Base-by-base conservation (phyloP, 2,329 filamentous ascomycete species). In the Magnaporthiopsis rhizophila region DNA sequence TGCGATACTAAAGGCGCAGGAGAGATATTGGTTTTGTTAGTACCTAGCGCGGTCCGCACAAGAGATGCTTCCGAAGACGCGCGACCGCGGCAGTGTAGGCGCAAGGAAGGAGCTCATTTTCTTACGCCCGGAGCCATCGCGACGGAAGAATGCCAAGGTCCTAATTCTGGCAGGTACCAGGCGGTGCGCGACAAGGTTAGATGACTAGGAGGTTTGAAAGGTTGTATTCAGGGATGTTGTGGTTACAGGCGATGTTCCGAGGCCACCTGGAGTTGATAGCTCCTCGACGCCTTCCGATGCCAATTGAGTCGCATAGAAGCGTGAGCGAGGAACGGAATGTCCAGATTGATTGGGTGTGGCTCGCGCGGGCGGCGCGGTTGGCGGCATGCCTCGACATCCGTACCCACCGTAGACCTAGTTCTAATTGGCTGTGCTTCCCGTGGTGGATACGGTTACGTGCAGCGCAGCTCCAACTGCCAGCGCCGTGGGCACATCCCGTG, bases 1-100 rank as follows among this genome's bases (percentile, higher is more conserved):
- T 67, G 26, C 69, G 62, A 53, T 68, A 69, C 69, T 68, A 61
- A 26, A 2, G 24, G 36, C 36, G 12, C 9, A 45, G 2, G 9
- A 50, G 24, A 61, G 59, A 50, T 13, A 53, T 53, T 53, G 18
- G 21, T 24, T 24, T 53, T 53, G 45, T 53, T 53, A 53, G 45
- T 24, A 53, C n/a, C 2, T 53, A 7, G 21, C 18, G 45, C 45
- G 8, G n/a, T 53, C 45, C 21, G n/a, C 45, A 9, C 18, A 9
- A n/a, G 7, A n/a, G 18, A 13, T 6, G 38, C 21, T 18, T 53
- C 21, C 7, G 13, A 7, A 53, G 9, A n/a, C 58, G 26, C 58
- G 28, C 9, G 21, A 12, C 6, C 30, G 21, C 18, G 21, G 38
- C 7, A n/a, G 21, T 53, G 45, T 21, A 53, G 45, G 45, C 21